A percentile compares a stretch with the other conserved stretches of the same genome.
phyloP scores from a whole-genome alignment of 805 yeast genomes.

The Lipomyces mesembrius region DNA sequence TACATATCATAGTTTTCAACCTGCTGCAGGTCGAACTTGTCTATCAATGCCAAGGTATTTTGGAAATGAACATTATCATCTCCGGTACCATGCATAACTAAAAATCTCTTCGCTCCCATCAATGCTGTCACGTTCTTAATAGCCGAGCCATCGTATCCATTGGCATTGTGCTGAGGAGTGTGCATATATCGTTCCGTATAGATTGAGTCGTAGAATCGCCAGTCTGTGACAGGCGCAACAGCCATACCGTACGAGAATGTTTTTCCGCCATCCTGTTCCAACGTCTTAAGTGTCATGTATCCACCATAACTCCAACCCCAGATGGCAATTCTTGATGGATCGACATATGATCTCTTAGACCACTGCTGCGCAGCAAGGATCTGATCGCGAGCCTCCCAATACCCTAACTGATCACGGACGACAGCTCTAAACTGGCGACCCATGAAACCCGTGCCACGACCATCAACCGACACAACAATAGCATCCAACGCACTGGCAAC shows the following conservation, averaged over 20 bases:
- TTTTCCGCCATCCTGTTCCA: slow-evolving; percentile 77
- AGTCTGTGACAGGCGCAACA: slow-evolving; percentile 97
- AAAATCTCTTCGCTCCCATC: slow-evolving; percentile 64
- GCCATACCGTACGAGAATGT: slow-evolving; percentile 88
- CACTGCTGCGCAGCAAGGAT: slow-evolving; percentile 80
- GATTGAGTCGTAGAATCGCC: slow-evolving; percentile 88
- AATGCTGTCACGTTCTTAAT: slow-evolving; percentile 63
- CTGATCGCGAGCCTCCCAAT: slow-evolving; percentile 84
- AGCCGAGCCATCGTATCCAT: slow-evolving; percentile 63
- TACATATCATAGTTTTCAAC: slow-evolving; percentile 91
- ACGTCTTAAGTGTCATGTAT: slow-evolving; percentile 82
- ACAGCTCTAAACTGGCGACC: slow-evolving; percentile 76
- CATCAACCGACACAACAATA: slow-evolving; percentile 92
- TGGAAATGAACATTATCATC: slow-evolving; percentile 98
- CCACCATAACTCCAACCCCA: slow-evolving; percentile 99
- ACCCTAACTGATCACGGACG: slow-evolving; percentile 82
- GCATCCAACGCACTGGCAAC: slow-evolving; percentile 78
- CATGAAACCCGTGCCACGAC: slow-evolving; percentile 93
- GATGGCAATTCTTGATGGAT: slow-evolving; percentile 69
- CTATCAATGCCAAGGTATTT: slow-evolving; percentile 77
- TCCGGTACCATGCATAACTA: slow-evolving; percentile 94
- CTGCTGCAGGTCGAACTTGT: slow-evolving; percentile 67
- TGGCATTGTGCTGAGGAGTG: slow-evolving; percentile 66
- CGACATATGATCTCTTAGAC: slow-evolving; percentile 66
- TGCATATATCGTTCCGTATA: slow-evolving; percentile 96